Evolutionary conservation across 495 filamentous ascomycete genomes (phyloP).

Genomic region (Aspergillus indologenus): DNA sequence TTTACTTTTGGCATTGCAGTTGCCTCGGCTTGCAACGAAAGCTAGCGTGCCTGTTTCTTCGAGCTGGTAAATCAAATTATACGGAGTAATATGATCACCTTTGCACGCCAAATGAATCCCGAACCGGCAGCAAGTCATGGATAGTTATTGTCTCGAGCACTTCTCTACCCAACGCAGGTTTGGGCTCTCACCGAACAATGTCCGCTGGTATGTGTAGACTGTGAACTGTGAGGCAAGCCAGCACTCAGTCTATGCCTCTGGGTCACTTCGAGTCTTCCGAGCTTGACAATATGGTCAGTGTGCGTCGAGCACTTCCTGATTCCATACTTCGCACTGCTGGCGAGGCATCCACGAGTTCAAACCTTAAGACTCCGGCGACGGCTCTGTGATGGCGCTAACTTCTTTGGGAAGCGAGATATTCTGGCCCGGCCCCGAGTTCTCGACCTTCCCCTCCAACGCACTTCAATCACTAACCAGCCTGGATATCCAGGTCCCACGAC

Average conservation of each 20-base stretch:
- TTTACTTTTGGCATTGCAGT: background rate
- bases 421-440: background rate
- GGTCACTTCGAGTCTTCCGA: background rate
- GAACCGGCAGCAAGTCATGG: background rate
- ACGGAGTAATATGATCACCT: background rate
- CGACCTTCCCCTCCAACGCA: background rate
- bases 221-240: background rate
- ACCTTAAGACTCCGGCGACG: too few relatives aligned
- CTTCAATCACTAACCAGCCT: background rate
- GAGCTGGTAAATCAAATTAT: background rate
- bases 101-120: background rate
- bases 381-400: background rate
- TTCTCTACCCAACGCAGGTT: background rate
- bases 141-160: background rate
- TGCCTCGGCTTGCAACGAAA: background rate
- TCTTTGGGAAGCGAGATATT: background rate
- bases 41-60: background rate
- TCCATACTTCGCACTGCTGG: background rate
- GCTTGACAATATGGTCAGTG: background rate
- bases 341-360: background rate
- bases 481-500: background rate
- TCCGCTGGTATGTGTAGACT: background rate
- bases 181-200: background rate
- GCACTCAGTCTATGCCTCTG: background rate
- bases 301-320: background rate